Evolutionary conservation across 148 eudicot genomes (phyloP), one percentile per base, ranked within the genome.

Genomic region (Cornus controversa): DNA sequence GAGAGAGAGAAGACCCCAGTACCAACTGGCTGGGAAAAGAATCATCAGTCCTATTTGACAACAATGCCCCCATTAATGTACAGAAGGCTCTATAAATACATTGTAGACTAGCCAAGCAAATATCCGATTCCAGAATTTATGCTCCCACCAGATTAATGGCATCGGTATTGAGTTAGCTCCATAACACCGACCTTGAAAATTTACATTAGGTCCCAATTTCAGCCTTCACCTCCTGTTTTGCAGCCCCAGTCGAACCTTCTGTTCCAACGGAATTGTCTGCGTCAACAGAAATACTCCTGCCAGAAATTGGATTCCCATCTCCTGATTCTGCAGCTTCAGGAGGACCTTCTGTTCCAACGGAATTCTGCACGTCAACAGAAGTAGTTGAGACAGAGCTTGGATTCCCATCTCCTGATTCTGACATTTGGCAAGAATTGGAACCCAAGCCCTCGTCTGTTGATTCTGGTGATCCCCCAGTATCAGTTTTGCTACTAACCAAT

Each of bases 21-120:
- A 57, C 67, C 73, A n/a, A 66, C 73, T 54, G 77, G 58, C 7
- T 66, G 71, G 81, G 77, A 82, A 54, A 89, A 89, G 85, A 89
- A 85, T 87, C 83, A 80, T 68, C 80, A 82, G 79, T 77, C 78
- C 86, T 86, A 81, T 69, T 75, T 4, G 72, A 74, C 74, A 77
- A 66, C 73, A 36, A 29, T 72, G 78, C 80, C 31, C 79, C 45
- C 57, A 40, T 80, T 70, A 83, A 81, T 72, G 78, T 83, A 87
- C 78, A 85, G 20, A 67, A 58, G 71, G 74, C 72, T 68, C 82
- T 40, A 47, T 74, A 78, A 45, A 58, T 57, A 80, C 72, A 31
- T 2, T 5, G 45, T 23, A 60, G 47, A 62, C 42, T 31, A 29
- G 64, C 78, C 82, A 79, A 36, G 45, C 10, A n/a, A 57, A 65